Percentiles rank a stretch among this genome's conserved stretches.
phyloP scores from a whole-genome alignment of 306 rosid genomes.

The Malus sylvestris region DNA sequence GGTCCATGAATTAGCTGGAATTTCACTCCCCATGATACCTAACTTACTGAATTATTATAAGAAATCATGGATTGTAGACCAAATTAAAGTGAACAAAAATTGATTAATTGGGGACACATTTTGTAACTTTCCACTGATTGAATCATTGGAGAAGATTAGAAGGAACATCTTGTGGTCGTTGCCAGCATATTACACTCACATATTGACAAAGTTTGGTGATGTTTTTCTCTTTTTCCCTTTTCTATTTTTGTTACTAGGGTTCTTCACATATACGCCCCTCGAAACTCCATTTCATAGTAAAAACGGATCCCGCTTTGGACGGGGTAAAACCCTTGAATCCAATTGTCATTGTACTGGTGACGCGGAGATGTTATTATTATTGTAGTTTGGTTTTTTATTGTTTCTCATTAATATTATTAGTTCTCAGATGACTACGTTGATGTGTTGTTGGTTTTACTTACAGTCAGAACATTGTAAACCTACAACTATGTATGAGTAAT shows the following conservation, averaged over 20 bases:
- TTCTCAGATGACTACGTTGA: too few relatives aligned
- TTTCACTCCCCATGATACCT: conserved; percentile 6
- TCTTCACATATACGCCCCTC: not conserved
- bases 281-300: too few relatives aligned
- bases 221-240: not conserved
- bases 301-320: not conserved
- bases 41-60: not conserved
- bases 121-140: conserved; percentile 13
- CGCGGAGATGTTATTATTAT: too few relatives aligned
- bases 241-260: not conserved
- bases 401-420: not conserved
- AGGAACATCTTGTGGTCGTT: conserved; percentile 5
- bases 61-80: conserved; percentile 20
- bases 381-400: not conserved
- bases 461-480: too few relatives aligned
- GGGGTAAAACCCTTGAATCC: too few relatives aligned
- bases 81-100: conserved; percentile 13
- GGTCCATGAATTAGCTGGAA: conserved; percentile 14
- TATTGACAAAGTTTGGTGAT: conserved; percentile 19
- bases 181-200: conserved; percentile 18
- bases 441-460: not conserved
- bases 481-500: not conserved
- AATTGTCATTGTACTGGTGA: too few relatives aligned
- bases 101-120: conserved; percentile 8
- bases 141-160: conserved; percentile 16